A percentile compares a stretch with the other conserved stretches of the same genome.
These are phyloP conservation scores for Lenwebbia sp. DNA, from an alignment of 345 rosid species.

Conservation along the genomic window DNA sequence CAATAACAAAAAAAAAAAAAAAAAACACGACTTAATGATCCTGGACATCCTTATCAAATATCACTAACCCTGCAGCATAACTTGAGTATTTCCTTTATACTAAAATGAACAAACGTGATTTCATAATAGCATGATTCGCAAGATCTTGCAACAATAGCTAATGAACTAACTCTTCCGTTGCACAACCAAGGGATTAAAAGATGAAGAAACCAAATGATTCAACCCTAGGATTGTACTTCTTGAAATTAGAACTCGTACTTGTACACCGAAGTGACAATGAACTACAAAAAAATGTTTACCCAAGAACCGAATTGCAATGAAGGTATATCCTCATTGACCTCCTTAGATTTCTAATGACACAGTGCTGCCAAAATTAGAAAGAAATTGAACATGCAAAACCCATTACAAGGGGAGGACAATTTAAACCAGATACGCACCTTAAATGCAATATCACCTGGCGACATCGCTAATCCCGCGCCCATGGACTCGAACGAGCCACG, in stretches of 20 bases:
- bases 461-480: conserved; percentile 98
- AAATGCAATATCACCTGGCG: conserved; percentile 95
- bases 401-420: background rate
- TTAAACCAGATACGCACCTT: conserved; percentile 17
- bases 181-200: background rate
- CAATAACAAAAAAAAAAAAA: background rate
- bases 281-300: background rate
- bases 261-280: background rate
- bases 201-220: background rate
- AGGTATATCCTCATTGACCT: background rate
- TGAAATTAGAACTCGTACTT: background rate
- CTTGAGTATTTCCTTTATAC: background rate
- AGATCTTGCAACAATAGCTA: background rate
- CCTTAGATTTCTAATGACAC: background rate
- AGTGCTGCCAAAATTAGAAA: background rate
- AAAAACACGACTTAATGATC: background rate
- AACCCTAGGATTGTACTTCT: background rate
- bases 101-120: background rate
- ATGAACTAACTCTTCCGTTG: background rate
- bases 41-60: background rate
- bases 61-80: background rate
- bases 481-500: conserved; percentile 97
- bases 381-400: background rate
- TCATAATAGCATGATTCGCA: background rate
- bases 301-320: background rate